Conservation (phyloP, 192 early-diverging fungal genomes). For the Entomortierella beljakovae region DNA sequence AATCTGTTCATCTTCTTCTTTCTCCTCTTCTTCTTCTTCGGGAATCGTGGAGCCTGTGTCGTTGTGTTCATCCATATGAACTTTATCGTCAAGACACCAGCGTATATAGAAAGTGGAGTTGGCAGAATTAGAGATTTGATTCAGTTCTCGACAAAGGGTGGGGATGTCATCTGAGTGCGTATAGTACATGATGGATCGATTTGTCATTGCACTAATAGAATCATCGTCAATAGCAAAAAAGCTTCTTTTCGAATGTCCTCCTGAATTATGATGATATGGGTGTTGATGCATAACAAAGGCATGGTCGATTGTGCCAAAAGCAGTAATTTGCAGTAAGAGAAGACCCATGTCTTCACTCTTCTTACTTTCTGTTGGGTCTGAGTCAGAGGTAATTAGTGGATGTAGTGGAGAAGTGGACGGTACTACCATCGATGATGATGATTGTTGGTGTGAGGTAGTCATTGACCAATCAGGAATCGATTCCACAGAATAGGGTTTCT, state of each 20-base stretch:
- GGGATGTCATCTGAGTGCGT: conserved; percentile 39
- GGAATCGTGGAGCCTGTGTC: not conserved
- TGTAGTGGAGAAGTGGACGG: not conserved
- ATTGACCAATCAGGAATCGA: conserved; percentile 14
- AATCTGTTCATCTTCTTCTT: not conserved
- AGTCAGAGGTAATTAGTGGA: not conserved
- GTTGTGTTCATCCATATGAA: not conserved
- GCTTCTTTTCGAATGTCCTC: not conserved
- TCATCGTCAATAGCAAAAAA: not conserved
- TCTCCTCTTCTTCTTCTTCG: not conserved
- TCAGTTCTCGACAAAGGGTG: conserved; percentile 23
- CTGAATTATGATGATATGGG: not conserved
- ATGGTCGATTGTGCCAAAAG: conserved; percentile 44
- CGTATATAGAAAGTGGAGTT: conserved; percentile 19
- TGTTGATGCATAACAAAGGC: conserved; percentile 22
- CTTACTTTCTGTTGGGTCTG: not conserved
- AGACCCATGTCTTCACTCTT: conserved; percentile 5
- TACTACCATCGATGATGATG: not conserved
- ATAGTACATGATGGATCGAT: conserved; percentile 34
- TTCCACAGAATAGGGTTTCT: conserved; percentile 21
- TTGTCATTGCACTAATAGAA: conserved; percentile 12
- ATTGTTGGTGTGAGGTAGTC: not conserved
- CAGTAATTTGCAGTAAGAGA: conserved; percentile 39
- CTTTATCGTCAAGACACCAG: conserved; percentile 9
- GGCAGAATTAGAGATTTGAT: conserved; percentile 27